Conservation (phyloP, 2,329 filamentous ascomycete species). For the Cladosporium sp. region DNA sequence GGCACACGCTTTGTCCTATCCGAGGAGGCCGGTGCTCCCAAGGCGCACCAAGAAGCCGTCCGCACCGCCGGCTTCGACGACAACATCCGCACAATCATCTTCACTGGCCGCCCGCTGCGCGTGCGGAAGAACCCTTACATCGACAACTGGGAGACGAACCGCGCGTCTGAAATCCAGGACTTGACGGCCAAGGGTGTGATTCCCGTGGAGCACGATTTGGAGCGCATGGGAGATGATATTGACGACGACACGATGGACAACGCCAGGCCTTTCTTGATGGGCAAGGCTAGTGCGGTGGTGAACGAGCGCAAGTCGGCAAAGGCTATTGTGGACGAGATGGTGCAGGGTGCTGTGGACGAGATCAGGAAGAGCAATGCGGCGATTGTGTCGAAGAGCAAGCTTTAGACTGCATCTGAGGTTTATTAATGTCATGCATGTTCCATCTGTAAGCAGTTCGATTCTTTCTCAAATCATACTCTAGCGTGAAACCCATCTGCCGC, state of each 20-base stretch:
- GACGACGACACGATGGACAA: slow-evolving; percentile 88
- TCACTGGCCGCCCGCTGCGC: slow-evolving; percentile 90
- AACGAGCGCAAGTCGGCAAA: slow-evolving; percentile 90
- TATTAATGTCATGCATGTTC: too few relatives aligned
- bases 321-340: slow-evolving; percentile 90
- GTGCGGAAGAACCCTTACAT: slow-evolving; percentile 95
- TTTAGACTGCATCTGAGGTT: too few relatives aligned
- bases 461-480: too few relatives aligned
- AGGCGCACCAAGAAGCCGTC: slow-evolving; percentile 92
- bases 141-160: slow-evolving; percentile 91
- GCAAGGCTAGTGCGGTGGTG: slow-evolving; percentile 89
- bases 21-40: slow-evolving; percentile 89
- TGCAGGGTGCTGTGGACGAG: slow-evolving; percentile 60
- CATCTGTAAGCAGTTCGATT: too few relatives aligned
- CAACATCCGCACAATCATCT: slow-evolving; percentile 95
- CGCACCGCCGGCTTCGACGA: slow-evolving; percentile 88
- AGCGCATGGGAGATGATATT: slow-evolving; percentile 63
- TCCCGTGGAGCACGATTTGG: slow-evolving; percentile 90
- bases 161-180: slow-evolving; percentile 83
- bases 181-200: slow-evolving; percentile 84
- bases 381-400: slow-evolving; percentile 32
- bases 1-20: slow-evolving; percentile 92
- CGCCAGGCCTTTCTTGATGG: slow-evolving; percentile 89
- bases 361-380: slow-evolving; percentile 25
- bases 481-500: too few relatives aligned